Conservation (phyloP, 2,329 filamentous ascomycete genomes). For the Fusarium pseudonygamai region DNA sequence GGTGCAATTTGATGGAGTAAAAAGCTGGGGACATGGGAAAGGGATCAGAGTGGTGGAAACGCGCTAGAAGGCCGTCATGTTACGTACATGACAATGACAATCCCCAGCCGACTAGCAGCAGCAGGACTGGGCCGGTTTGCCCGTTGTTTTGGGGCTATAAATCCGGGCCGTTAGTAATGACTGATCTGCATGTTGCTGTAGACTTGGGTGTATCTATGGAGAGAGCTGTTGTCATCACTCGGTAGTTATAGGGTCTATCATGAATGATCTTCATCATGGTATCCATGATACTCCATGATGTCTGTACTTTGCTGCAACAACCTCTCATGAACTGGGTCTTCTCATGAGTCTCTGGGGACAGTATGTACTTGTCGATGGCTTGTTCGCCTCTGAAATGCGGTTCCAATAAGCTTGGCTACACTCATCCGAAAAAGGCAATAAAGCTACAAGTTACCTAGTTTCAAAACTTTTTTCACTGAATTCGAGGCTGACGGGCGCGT, state of each 20-base stretch:
- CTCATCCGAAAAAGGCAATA: conserved; percentile 22
- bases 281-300: neutral
- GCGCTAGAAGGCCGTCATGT: conserved; percentile 36
- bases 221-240: neutral
- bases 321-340: neutral
- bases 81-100: conserved; percentile 32
- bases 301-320: neutral
- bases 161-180: conserved; percentile 29
- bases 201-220: neutral
- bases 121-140: conserved; percentile 18
- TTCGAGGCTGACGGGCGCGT: conserved; percentile 38
- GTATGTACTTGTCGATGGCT: no score
- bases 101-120: neutral
- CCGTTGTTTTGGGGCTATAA: conserved; percentile 23
- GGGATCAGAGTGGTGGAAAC: conserved; percentile 8
- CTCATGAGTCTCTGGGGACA: neutral
- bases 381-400: conserved; percentile 21
- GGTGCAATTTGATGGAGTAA: conserved; percentile 30
- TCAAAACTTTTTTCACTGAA: conserved; percentile 8
- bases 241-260: neutral
- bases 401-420: conserved; percentile 15
- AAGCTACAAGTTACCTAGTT: conserved; percentile 23
- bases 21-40: conserved; percentile 25
- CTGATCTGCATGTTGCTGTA: conserved; percentile 14
- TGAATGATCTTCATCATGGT: conserved; percentile 21